Evolutionary conservation across 164 flowering plant genomes (phyloP).

Genomic region (Vitis vinifera): DNA sequence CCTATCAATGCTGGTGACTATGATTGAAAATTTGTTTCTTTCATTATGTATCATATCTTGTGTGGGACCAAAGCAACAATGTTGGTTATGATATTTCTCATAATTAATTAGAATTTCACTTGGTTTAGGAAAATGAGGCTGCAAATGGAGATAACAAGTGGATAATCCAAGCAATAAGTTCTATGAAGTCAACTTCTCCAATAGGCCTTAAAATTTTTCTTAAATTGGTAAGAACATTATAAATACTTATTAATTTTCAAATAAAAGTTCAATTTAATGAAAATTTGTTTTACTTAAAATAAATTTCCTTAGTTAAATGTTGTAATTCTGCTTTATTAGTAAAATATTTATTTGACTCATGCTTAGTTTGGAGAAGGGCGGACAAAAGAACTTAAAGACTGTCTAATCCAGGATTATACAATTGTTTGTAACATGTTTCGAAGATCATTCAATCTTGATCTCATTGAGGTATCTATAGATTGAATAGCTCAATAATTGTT

Average conservation of each 20-base stretch:
- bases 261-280: no score
- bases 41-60: no score
- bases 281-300: no score
- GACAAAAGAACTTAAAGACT: not conserved
- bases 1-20: constrained; percentile 15
- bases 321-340: no score
- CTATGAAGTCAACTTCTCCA: constrained; percentile 11
- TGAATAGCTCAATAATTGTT: no score
- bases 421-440: not conserved
- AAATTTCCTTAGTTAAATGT: no score
- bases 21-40: no score
- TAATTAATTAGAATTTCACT: not conserved
- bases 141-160: not conserved
- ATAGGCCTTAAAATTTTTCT: constrained; percentile 2
- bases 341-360: not conserved
- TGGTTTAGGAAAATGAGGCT: constrained; percentile 5
- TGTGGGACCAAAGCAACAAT: no score
- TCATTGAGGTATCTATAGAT: not conserved
- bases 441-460: not conserved
- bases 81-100: not conserved
- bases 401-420: constrained; percentile 1
- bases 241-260: not conserved
- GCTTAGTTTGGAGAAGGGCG: constrained; percentile 8
- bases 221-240: not conserved
- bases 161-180: not conserved